Percentiles rank a stretch among this genome's conserved stretches.
phyloP scores from a whole-genome alignment of 179 eudicot species.

The Dionaea muscipula region DNA sequence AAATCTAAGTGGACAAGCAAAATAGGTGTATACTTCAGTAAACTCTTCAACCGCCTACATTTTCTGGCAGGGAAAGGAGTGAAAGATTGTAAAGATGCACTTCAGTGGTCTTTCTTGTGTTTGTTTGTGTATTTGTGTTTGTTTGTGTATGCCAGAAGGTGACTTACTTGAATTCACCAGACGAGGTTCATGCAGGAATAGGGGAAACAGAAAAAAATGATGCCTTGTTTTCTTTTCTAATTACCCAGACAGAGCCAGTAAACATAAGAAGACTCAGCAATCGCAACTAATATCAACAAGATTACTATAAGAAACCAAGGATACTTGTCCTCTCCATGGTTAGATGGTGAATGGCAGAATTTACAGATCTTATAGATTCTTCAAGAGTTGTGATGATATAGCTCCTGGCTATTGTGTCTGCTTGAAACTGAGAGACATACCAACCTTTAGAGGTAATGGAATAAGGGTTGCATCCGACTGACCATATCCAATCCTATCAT shows the following conservation, averaged over 20 bases:
- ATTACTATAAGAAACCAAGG: conserved; percentile 29
- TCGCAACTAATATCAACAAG: neutral
- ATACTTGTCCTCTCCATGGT: conserved; percentile 73
- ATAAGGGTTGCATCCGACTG: conserved; percentile 84
- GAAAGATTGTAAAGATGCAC: too few relatives aligned
- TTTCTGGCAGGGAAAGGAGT: too few relatives aligned
- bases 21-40: too few relatives aligned
- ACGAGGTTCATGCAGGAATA: neutral
- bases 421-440: conserved; percentile 66
- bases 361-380: conserved; percentile 74
- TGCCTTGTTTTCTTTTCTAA: neutral
- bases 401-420: conserved; percentile 83
- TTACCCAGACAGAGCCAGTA: too few relatives aligned
- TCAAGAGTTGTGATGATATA: conserved; percentile 82
- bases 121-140: too few relatives aligned
- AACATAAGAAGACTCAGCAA: neutral
- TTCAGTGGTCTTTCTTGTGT: too few relatives aligned
- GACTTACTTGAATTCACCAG: neutral
- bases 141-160: too few relatives aligned
- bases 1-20: too few relatives aligned
- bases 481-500: conserved; percentile 89
- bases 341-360: conserved; percentile 65
- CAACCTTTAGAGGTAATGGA: conserved; percentile 78
- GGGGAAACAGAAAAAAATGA: neutral
- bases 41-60: too few relatives aligned